A percentile compares a stretch with the other conserved stretches of the same genome.
These are phyloP conservation scores for Tulasnella calospora DNA, from an alignment of 768 basidiomycete species.

Conservation along the genomic window DNA sequence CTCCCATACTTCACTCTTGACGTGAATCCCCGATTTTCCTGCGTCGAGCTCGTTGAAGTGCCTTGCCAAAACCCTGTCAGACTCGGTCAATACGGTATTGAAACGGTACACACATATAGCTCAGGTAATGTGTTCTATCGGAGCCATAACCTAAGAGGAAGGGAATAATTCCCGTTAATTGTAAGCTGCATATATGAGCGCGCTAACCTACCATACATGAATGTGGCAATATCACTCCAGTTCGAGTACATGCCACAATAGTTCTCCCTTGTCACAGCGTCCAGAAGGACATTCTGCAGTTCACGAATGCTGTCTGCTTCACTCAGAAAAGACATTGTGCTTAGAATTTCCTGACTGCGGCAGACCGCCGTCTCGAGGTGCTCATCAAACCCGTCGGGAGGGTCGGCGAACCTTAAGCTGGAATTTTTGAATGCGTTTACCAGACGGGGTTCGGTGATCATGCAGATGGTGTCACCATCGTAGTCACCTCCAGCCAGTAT, in stretches of 20 bases:
- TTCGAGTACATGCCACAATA: constrained; percentile 49
- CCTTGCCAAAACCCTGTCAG: constrained; percentile 32
- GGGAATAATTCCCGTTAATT: neutral
- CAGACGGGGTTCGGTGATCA: constrained; percentile 55
- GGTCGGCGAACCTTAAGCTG: constrained; percentile 44
- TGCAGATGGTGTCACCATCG: constrained; percentile 46
- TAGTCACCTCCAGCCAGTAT: constrained; percentile 61
- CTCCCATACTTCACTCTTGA: constrained; percentile 38
- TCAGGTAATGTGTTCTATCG: constrained; percentile 48
- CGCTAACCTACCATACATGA: constrained; percentile 40
- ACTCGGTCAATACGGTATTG: neutral
- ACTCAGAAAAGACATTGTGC: constrained; percentile 29
- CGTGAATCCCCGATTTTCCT: constrained; percentile 53
- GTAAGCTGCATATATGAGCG: neutral
- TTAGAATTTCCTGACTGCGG: constrained; percentile 44
- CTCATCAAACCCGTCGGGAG: constrained; percentile 43
- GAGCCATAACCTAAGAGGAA: constrained; percentile 40
- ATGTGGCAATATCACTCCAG: constrained; percentile 54
- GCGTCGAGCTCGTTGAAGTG: constrained; percentile 56
- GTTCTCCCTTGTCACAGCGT: constrained; percentile 44
- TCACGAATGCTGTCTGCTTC: constrained; percentile 34
- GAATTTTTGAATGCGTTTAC: constrained; percentile 55
- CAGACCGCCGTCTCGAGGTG: constrained; percentile 46
- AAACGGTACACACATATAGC: constrained; percentile 45
- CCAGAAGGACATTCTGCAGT: constrained; percentile 51